Base-by-base conservation (phyloP, 345 rosid species). In the Isatis tinctoria region DNA sequence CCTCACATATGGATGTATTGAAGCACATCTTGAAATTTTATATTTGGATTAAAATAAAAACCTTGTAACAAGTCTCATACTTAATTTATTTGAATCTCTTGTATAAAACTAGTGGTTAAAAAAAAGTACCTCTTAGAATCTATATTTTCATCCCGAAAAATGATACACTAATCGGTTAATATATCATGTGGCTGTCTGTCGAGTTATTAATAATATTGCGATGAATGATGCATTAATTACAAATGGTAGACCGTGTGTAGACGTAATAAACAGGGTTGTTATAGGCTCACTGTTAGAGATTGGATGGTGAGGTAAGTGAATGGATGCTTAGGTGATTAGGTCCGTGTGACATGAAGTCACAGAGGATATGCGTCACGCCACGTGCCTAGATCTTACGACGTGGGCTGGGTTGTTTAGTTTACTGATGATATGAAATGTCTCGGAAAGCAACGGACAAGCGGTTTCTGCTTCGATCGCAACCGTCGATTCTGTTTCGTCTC, bases 241-340 rank as follows among this genome's bases (percentile, higher is more conserved):
- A 63, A 62, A 62, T 17, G 54, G 30, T 70, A 63, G 75, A 45
- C 65, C 11, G 32, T 24, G 13, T 13, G 26, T 43, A 62, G 64
- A 69, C n/a, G 49, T 3, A 70, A 37, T 48, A 20, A 39, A 56
- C 3, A 60, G 4, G 39, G 60, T 11, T 30, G 37, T 63, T 47
- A 41, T 77, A 77, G 76, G 48, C 40, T 59, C 65, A 65, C 77
- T 77, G 32, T 71, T 65, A 49, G 57, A 48, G 44, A 65, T 65
- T 67, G 12, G 43, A 45, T 48, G 69, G 64, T 77, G 63, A 71
- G 45, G 72, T 48, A 64, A 65, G 75, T 20, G 47, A 64, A 52
- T 65, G 39, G 49, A 48, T 49, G 49, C 72, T 56, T 76, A 44
- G 79, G 75, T 49, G 49, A 67, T 56, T 76, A 44, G 79, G 75